phyloP scores from a whole-genome alignment of 257 asterid genomes.

The Thymus mandschuricus region DNA sequence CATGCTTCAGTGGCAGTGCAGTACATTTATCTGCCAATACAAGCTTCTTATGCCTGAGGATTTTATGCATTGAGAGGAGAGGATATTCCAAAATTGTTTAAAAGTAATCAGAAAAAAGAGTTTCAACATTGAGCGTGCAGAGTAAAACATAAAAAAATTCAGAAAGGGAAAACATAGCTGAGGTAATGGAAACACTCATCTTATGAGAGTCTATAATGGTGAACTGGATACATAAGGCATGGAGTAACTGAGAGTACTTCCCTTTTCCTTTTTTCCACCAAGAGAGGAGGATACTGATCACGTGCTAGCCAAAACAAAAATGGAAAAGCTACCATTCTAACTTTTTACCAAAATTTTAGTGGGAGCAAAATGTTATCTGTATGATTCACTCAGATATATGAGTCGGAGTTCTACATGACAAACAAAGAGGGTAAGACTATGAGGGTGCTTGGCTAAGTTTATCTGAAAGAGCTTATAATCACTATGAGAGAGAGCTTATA shows the following conservation, averaged over 20 bases:
- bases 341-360: slow-evolving; percentile 6
- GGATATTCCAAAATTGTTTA: not conserved
- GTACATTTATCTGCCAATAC: slow-evolving; percentile 5
- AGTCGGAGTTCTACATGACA: slow-evolving; percentile 10
- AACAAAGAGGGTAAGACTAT: too few species aligned
- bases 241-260: not conserved
- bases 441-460: too few species aligned
- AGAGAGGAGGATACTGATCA: not conserved
- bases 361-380: not conserved
- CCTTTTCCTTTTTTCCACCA: not conserved
- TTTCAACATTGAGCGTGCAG: too few species aligned
- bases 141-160: not conserved
- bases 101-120: too few species aligned
- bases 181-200: slow-evolving; percentile 23
- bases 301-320: not conserved
- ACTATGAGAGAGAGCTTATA: too few species aligned
- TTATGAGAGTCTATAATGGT: too few species aligned
- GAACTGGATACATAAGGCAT: slow-evolving; percentile 27
- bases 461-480: too few species aligned
- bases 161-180: not conserved
- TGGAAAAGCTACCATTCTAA: not conserved
- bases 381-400: slow-evolving; percentile 1
- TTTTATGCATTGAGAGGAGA: slow-evolving; percentile 6
- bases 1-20: not conserved
- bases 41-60: slow-evolving; percentile 6